Conservation (phyloP, 2,329 filamentous ascomycete genomes). For the Monosporascus sp. region DNA sequence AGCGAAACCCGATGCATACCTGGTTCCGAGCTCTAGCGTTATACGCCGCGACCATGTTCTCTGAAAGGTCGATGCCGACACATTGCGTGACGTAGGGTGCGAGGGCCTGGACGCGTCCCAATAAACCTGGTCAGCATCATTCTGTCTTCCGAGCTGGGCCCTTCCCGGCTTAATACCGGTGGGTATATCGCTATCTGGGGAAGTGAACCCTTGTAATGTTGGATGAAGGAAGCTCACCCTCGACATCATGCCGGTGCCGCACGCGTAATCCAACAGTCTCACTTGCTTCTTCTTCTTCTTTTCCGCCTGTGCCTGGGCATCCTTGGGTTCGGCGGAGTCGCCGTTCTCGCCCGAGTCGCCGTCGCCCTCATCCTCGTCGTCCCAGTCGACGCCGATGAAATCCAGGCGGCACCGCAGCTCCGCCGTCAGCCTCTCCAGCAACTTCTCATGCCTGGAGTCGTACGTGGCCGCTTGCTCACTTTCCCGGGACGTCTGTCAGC, state of each 20-base stretch:
- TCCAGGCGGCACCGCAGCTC: conserved; percentile 47
- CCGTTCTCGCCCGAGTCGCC: conserved; percentile 19
- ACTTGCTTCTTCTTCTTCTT: conserved; percentile 29
- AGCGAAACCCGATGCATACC: conserved; percentile 25
- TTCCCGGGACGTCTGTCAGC: not conserved
- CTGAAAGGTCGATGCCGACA: conserved; percentile 64
- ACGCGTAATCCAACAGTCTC: conserved; percentile 69
- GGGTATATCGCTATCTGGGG: not conserved
- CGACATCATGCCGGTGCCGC: conserved; percentile 64
- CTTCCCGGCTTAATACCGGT: not conserved
- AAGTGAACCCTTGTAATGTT: conserved; percentile 5
- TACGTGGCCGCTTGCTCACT: conserved; percentile 51
- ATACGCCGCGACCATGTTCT: conserved; percentile 64
- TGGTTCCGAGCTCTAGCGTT: conserved; percentile 55
- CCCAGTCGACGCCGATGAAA: conserved; percentile 59
- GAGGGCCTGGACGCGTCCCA: conserved; percentile 40
- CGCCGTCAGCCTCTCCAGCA: conserved; percentile 47
- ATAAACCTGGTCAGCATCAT: not conserved
- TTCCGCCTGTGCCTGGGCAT: conserved; percentile 21
- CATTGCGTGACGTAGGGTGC: conserved; percentile 58
- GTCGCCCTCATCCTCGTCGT: conserved; percentile 32
- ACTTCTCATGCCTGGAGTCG: conserved; percentile 50
- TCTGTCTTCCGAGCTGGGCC: not conserved
- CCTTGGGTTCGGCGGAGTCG: conserved; percentile 21
- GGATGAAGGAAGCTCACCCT: conserved; percentile 38